Evolutionary conservation across 257 asterid species (phyloP), one percentile per base, ranked within the genome.

Genomic region (Solanum acaule): DNA sequence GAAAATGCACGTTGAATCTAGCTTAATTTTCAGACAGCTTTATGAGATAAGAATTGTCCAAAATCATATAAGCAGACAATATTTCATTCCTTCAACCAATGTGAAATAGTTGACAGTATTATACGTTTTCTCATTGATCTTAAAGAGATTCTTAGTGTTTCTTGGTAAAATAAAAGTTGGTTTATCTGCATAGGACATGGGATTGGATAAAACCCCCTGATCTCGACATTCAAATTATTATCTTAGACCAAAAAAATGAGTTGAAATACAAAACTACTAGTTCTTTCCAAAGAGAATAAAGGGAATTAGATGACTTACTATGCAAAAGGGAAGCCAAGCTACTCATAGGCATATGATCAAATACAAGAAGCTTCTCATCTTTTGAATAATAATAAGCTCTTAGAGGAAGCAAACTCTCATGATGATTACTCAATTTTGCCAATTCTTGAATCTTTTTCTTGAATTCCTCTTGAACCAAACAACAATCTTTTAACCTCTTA

Each of bases 301-400:
- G 59, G 20, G 20, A 63, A 6, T 27, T 27, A 86, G 71, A 40
- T 42, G 40, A 34, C 38, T 23, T 87, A 91, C 92, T 89, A 27
- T 91, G 92, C 20, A 92, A 82, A 68, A 82, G 38, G n/a, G 87
- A 71, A 65, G 91, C 89, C 59, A 92, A 34, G 37, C 87, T 90
- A 34, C 86, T 86, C 72, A 14, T 81, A 42, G 79, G 27, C 78
- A 78, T 87, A 44, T 89, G 81, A 84, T 91, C 91, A 44, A 85
- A 91, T 78, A 91, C 88, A 89, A 92, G 85, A 86, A 92, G 34
- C 86, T 73, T 85, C 82, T 89, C 91, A 59, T 84, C 82, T 27
- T 15, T 79, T 8, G 59, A 15, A 76, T 31, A 79, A 81, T 49
- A 81, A 85, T 89, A 91, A 86, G 91, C 93, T 84, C 79, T 89